A percentile compares a stretch with the other conserved stretches of the same genome.
Conservation (phyloP, 257 asterid species). For the Schizonepeta tenuifolia region DNA sequence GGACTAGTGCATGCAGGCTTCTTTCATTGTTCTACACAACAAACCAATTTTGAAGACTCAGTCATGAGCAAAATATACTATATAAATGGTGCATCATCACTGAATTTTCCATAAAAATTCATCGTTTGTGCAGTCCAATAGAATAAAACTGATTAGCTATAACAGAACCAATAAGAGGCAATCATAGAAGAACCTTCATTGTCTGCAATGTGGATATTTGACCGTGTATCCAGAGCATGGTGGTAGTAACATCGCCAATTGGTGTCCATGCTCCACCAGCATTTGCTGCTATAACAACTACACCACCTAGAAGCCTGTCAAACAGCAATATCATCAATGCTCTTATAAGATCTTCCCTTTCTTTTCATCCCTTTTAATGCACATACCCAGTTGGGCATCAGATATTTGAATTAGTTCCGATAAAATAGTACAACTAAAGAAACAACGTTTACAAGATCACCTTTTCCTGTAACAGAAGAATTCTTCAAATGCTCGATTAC, state of each 20-base stretch:
- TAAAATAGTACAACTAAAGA: background rate
- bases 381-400: background rate
- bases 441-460: background rate
- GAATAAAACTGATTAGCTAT: background rate
- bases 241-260: conserved; percentile 97
- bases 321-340: conserved; percentile 22
- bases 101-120: background rate
- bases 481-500: conserved; percentile 1
- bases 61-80: background rate
- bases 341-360: background rate
- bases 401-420: background rate
- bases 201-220: conserved; percentile 89
- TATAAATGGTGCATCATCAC: background rate
- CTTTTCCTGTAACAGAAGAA: conserved; percentile 3
- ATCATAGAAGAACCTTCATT: conserved; percentile 71
- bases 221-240: conserved; percentile 99
- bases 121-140: conserved; percentile 8
- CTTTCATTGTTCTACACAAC: background rate
- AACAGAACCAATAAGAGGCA: conserved; percentile 24
- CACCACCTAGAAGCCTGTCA: conserved; percentile 91
- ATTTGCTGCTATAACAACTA: conserved; percentile 95
- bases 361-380: background rate
- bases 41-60: background rate
- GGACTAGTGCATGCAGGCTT: background rate
- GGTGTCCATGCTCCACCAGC: conserved; percentile 99